Base-by-base conservation (phyloP, 1,284 basidiomycete species). In the Leccinum insolens region DNA sequence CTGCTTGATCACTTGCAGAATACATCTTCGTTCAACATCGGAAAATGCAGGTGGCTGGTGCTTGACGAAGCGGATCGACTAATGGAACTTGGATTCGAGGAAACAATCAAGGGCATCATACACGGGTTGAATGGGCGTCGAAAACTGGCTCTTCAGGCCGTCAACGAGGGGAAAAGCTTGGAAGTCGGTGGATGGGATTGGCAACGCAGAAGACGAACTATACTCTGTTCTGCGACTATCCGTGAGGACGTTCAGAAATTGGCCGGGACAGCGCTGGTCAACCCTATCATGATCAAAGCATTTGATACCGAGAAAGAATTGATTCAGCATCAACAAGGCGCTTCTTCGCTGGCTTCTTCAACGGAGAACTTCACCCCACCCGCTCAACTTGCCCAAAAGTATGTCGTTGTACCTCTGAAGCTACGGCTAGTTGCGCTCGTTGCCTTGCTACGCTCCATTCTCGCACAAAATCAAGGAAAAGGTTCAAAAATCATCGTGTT, bases 181-280 rank as follows among this genome's bases (percentile, higher is more conserved):
- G 93, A 92, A 76, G 89, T 93, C 3, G 90, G 90, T n/a, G 90
- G 89, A 0, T 95, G 93, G 93, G 93, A 95, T 76, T 97, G 94
- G 94, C 82, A 86, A 15, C 81, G 87, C 57, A 83, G 87, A 63
- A 83, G 93, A 72, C 85, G 94, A 72, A 97, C 95, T 0, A 85
- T 99, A 17, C 86, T 99, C 14, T 99, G 98, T 84, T 98, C 96
- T 8, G 98, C 98, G 4, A 99, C 98, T 0, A 95, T 99, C 55
- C 88, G 93, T 65, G 96, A 98, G 72, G 95, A 95, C 72, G 96
- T 99, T 4, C 95, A 99, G 79, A 93, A 94, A 72, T 83, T 99
- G 25, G 95, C 96, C 0, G 96, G 95, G 7, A 90, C 89, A 41
- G 87, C 95, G 2, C 83, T 99, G 44, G 82, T 84, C 37, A 83